A percentile compares a stretch with the other conserved stretches of the same genome.
phyloP scores from a whole-genome alignment of 2,329 filamentous ascomycete genomes.

The Verticillium alfalfae region DNA sequence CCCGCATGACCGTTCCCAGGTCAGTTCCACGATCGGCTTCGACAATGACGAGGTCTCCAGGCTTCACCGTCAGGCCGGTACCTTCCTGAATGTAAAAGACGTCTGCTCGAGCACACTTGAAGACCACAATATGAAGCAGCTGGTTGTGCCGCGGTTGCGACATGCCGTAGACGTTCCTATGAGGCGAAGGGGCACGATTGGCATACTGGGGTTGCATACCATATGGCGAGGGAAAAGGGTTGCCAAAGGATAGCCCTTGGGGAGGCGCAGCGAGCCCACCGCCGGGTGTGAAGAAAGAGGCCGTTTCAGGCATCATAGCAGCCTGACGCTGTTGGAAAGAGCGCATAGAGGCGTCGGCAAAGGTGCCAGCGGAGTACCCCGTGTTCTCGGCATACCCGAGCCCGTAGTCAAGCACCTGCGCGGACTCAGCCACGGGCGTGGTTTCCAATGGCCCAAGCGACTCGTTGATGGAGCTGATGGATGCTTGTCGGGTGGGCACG shows the following conservation, averaged over 20 bases:
- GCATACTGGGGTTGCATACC: conserved; percentile 36
- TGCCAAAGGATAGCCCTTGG: conserved; percentile 28
- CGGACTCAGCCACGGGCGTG: conserved; percentile 17
- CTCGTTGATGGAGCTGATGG: conserved; percentile 56
- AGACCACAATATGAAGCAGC: conserved; percentile 81
- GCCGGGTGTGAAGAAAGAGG: conserved; percentile 27
- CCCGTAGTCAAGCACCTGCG: conserved; percentile 25
- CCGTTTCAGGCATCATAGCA: not conserved
- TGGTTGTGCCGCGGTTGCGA: conserved; percentile 60
- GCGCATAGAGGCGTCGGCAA: conserved; percentile 21
- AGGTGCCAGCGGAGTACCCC: conserved; percentile 28
- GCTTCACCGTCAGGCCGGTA: conserved; percentile 83
- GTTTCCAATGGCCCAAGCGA: conserved; percentile 40
- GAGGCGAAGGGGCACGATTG: conserved; percentile 53
- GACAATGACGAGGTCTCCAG: conserved; percentile 91
- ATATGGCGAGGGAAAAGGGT: conserved; percentile 42
- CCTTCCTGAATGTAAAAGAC: conserved; percentile 97
- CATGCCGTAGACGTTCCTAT: conserved; percentile 56
- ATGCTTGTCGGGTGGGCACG: conserved; percentile 58
- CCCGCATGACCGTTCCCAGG: conserved; percentile 83
- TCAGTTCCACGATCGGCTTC: conserved; percentile 96
- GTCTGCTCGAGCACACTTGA: conserved; percentile 93
- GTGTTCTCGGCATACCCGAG: conserved; percentile 31
- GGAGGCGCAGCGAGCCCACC: conserved; percentile 22
- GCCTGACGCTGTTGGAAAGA: conserved; percentile 14